Evolutionary conservation across 495 filamentous ascomycete species (phyloP), one percentile per base, ranked within the genome.

Genomic region (Lepidopterella palustris): DNA sequence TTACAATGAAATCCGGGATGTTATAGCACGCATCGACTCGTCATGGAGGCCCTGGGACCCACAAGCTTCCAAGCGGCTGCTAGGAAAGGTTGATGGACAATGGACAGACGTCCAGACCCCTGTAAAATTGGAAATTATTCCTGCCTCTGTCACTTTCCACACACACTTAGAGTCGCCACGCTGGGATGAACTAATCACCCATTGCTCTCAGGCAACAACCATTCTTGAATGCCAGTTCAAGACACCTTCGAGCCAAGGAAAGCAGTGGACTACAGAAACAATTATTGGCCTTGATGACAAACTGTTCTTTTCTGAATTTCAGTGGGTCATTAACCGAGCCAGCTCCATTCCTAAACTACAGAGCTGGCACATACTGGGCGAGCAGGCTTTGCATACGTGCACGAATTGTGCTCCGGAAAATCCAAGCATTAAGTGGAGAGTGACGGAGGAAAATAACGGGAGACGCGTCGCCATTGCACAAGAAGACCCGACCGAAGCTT

Each of bases 1-100:
- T 15, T 75, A 76, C 13, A 80, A 86, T 32, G 79, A 84, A 51
- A 60, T 73, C 45, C 78, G 87, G 21, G 58, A 66, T 10, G 66
- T 76, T 0, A 61, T 84, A 47, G 77, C 82, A 5, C 71, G 65
- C 24, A 65, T 84, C n/a, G 51, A 65, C 4, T 57, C 71, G 0
- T 39, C 57, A 0, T 72, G 68, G 70, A 57, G 58, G 27, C 70
- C 70, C 10, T 68, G 50, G 45, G 18, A 21, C n/a, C 52, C 24
- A 27, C 21, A 29, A 58, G 1, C 20, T 18, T 62, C 29, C 21
- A 53, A 6, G 54, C 25, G 20, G 24, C 45, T 8, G n/a, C 29
- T 5, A 15, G 45, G 3, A 28, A 51, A 42, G 25, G 28, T 50
- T 2, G 4, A 49, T 3, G 25, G 21, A 2, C 4, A 35, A 53